phyloP scores from a whole-genome alignment of 306 rosid species.

The Vigna radiata region DNA sequence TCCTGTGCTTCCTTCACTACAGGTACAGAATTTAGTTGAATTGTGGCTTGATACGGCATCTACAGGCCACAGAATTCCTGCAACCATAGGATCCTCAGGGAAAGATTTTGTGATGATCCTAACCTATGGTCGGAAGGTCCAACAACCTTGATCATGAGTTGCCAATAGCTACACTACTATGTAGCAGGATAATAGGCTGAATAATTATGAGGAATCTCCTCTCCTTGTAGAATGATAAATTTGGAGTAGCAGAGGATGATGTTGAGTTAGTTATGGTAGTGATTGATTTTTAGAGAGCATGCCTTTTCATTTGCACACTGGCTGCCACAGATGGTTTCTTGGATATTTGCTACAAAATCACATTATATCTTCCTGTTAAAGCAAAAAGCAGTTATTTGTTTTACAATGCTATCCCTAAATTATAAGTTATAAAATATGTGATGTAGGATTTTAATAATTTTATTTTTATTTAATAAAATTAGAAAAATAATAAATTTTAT shows the following conservation, averaged over 20 bases:
- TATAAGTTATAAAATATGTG: no score
- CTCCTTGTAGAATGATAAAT: neutral
- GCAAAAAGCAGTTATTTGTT: no score
- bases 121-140: constrained; percentile 62
- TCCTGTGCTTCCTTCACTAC: constrained; percentile 61
- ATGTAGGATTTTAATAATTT: no score
- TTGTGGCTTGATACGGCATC: constrained; percentile 70
- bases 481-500: no score
- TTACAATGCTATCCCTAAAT: no score
- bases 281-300: constrained; percentile 20
- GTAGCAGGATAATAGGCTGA: constrained; percentile 5
- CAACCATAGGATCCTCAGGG: constrained; percentile 63
- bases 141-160: constrained; percentile 47
- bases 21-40: constrained; percentile 57
- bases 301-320: constrained; percentile 15
- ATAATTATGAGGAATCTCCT: constrained; percentile 1
- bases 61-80: constrained; percentile 53
- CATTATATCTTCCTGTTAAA: neutral
- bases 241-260: constrained; percentile 8
- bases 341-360: neutral
- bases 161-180: neutral
- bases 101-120: constrained; percentile 72
- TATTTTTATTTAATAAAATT: no score
- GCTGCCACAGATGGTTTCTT: constrained; percentile 9
- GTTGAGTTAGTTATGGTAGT: constrained; percentile 1